Evolutionary conservation across 495 filamentous ascomycete genomes (phyloP), one percentile per base, ranked within the genome.

Genomic region (Aspergillus cristatus): DNA sequence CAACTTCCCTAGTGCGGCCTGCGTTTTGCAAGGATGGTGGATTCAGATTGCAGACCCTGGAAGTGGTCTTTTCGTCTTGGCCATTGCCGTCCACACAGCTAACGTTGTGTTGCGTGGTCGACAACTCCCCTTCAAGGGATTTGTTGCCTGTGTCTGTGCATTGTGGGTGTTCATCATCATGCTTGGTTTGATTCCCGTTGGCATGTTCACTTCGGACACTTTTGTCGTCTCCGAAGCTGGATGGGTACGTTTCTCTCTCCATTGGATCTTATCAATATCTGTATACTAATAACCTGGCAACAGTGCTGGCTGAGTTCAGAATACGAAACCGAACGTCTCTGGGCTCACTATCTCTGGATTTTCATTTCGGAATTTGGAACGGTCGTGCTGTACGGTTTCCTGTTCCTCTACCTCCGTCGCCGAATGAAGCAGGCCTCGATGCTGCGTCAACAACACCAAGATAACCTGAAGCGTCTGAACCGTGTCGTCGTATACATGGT

Each of bases 331-430:
- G 69, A 77, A 34, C 81, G 81, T 38, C 75, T 88, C 7, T 76
- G 71, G 65, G 67, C 78, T 11, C 83, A 88, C 48, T 88, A 88
- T 47, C 57, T 88, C 41, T 88, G 78, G 72, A 82, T 86, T 52
- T 85, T 86, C 56, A 57, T 84, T 39, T 57, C 71, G 41, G 72
- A 85, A 43, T 73, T 78, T 46, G 48, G 74, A 5, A 83, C 78
- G 12, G 60, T 78, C 38, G 41, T 73, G 14, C 67, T 86, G 16
- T 88, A 88, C 57, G 55, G 58, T 1, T 51, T 78, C 46, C 73
- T 83, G 52, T 82, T 75, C 60, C 45, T 81, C 46, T 69, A 64
- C 41, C 70, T 85, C 1, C 67, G 63, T 32, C 67, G 65, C 14
- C 55, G 51, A 26, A 60, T 68, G 52, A 39, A 51, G 14, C 57